Evolutionary conservation across 345 rosid genomes (phyloP).

Genomic region (Sisymbrium altissimum): DNA sequence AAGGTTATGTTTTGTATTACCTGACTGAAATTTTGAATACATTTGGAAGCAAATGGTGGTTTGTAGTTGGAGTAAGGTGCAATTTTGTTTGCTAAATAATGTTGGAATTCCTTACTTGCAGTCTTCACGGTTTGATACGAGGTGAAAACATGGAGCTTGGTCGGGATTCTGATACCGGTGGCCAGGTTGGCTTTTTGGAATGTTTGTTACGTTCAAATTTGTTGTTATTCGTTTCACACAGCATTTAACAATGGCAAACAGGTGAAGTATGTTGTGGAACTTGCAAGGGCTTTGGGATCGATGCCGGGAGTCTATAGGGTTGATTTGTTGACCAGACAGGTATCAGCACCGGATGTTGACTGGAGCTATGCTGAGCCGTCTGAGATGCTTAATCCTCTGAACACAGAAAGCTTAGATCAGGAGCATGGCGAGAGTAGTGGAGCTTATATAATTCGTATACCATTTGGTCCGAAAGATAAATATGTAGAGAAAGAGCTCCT

Average conservation of each 20-base stretch:
- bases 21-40: too few species aligned
- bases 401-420: slow-evolving; percentile 33
- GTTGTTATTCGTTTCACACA: neutral
- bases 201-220: neutral
- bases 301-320: slow-evolving; percentile 75
- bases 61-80: neutral
- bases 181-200: slow-evolving; percentile 56
- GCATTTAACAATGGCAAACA: slow-evolving; percentile 18
- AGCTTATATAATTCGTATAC: slow-evolving; percentile 64
- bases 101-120: slow-evolving; percentile 33
- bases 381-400: slow-evolving; percentile 54
- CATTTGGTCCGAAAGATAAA: slow-evolving; percentile 67
- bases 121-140: slow-evolving; percentile 73
- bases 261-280: slow-evolving; percentile 81
- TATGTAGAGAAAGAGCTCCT: slow-evolving; percentile 62
- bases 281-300: slow-evolving; percentile 70
- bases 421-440: slow-evolving; percentile 73
- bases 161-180: slow-evolving; percentile 79
- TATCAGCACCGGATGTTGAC: slow-evolving; percentile 64
- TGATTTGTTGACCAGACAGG: slow-evolving; percentile 70
- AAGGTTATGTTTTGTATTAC: slow-evolving; percentile 43
- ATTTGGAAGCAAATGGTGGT: neutral
- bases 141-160: slow-evolving; percentile 84
- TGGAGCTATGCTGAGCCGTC: slow-evolving; percentile 67
- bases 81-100: neutral